These are phyloP conservation scores for Phyllosticta ampelicida DNA, from an alignment of 2,329 filamentous ascomycete species.

Conservation along the genomic window DNA sequence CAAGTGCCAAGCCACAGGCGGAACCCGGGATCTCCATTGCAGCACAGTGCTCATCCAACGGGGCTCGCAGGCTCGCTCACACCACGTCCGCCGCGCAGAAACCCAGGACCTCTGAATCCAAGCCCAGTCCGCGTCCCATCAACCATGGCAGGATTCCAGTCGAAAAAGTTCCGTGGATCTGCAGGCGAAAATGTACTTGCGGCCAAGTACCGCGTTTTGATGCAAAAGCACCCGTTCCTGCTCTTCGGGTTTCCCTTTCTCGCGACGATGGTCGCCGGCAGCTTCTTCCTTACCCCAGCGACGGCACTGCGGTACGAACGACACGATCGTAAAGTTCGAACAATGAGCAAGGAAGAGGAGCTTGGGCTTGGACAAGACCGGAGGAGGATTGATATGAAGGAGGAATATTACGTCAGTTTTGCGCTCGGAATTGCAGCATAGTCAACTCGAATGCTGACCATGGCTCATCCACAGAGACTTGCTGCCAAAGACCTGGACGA, in stretches of 20 bases:
- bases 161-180: slow-evolving; percentile 26
- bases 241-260: slow-evolving; percentile 94
- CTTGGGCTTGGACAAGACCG: slow-evolving; percentile 64
- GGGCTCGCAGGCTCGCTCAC: background rate
- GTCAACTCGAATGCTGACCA: background rate
- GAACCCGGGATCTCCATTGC: background rate
- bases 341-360: slow-evolving; percentile 76
- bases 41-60: background rate
- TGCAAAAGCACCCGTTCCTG: slow-evolving; percentile 74
- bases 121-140: background rate
- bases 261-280: slow-evolving; percentile 76
- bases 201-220: slow-evolving; percentile 61
- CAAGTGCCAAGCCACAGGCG: background rate
- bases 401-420: slow-evolving; percentile 71
- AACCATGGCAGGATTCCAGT: slow-evolving; percentile 20
- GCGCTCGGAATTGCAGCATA: background rate
- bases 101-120: background rate
- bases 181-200: slow-evolving; percentile 57
- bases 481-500: slow-evolving; percentile 85
- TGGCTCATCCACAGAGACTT: slow-evolving; percentile 47
- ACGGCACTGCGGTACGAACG: slow-evolving; percentile 90
- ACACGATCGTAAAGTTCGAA: slow-evolving; percentile 79
- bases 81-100: background rate
- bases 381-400: slow-evolving; percentile 67
- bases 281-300: slow-evolving; percentile 88